Base-by-base conservation (phyloP, 2,329 filamentous ascomycete genomes). In the Claviceps maximensis region DNA sequence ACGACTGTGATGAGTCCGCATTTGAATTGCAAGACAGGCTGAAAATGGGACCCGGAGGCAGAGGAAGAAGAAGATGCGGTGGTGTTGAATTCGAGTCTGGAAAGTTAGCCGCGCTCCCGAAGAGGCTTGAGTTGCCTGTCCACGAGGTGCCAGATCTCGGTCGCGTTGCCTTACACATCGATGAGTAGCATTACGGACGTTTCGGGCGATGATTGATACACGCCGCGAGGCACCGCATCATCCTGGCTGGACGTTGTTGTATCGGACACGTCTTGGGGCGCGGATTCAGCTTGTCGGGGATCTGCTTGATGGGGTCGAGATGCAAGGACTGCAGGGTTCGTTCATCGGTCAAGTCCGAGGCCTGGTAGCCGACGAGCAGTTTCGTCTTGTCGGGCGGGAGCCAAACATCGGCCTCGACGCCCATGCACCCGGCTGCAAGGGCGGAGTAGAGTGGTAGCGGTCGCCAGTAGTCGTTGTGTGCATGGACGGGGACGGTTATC, bases 401-500 rank as follows among this genome's bases (percentile, higher is more conserved):
- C 80, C 81, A 87, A 10, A 87, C 77, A 58, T 87, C 84, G 3
- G 82, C 82, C 66, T 87, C 84, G 2, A 85, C 72, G 19, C 82
- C 76, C 3, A 76, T 76, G 58, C 79, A 84, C 6, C 80, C 78
- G 2, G 75, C 74, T 8, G 71, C 67, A 1, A 83, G 66, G 19
- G 83, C 83, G 2, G 79, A 78, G 59, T 78, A 84, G 6, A 87
- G 69, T 0, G 83, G 82, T 1, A 79, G 71, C 10, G 71, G 72
- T 44, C 81, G 74, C 77, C 78, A 79, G 65, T 86, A 87, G 63
- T 87, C 83, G 60, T 86, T 86, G 61, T 86, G 83, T 0, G 78
- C 83, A 62, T 85, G 82, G 53, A 78, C 80, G 1, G 70, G 68
- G 38, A 80, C 74, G 1, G 80, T 78, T 1, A 70, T 51, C 21